Percentiles rank a stretch among this genome's conserved stretches.
Evolutionary conservation across 2,329 filamentous ascomycete genomes (phyloP).

Genomic region (Macroventuria anomochaeta): DNA sequence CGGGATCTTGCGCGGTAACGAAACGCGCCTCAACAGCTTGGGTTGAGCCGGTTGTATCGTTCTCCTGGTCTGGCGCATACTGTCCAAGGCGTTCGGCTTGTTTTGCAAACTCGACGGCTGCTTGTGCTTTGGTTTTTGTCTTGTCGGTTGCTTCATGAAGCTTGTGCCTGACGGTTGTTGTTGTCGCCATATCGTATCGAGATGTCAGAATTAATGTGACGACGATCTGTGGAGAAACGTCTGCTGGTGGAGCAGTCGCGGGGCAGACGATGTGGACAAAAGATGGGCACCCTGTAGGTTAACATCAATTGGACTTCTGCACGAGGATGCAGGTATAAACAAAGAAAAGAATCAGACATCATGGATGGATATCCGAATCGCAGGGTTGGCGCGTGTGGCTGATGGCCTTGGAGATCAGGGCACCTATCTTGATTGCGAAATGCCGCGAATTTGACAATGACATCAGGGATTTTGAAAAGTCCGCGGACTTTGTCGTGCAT

Average conservation of each 20-base stretch:
- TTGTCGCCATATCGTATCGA: constrained; percentile 34
- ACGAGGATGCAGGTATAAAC: constrained; percentile 4
- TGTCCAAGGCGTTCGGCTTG: constrained; percentile 62
- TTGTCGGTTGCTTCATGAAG: constrained; percentile 28
- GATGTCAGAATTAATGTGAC: constrained; percentile 22
- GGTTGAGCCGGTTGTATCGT: constrained; percentile 54
- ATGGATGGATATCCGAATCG: constrained; percentile 9
- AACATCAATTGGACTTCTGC: constrained; percentile 1
- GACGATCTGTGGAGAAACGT: constrained; percentile 30
- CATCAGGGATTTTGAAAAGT: constrained; percentile 1
- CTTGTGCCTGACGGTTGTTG: constrained; percentile 28
- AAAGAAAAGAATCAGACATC: constrained; percentile 15
- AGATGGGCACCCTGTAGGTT: background rate
- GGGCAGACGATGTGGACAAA: background rate
- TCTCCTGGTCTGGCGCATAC: constrained; percentile 50
- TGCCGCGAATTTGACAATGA: constrained; percentile 2
- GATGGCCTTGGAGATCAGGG: constrained; percentile 16
- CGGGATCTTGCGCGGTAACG: constrained; percentile 72
- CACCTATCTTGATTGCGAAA: constrained; percentile 13
- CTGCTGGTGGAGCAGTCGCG: constrained; percentile 20
- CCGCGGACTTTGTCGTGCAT: constrained; percentile 3
- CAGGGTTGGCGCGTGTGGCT: constrained; percentile 10
- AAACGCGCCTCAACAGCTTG: constrained; percentile 67
- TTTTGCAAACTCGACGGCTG: constrained; percentile 63
- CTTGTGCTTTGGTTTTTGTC: constrained; percentile 40